Percentiles rank a stretch among this genome's conserved stretches.
Evolutionary conservation across 257 asterid genomes (phyloP).

Genomic region (Primulina huaijiensis): DNA sequence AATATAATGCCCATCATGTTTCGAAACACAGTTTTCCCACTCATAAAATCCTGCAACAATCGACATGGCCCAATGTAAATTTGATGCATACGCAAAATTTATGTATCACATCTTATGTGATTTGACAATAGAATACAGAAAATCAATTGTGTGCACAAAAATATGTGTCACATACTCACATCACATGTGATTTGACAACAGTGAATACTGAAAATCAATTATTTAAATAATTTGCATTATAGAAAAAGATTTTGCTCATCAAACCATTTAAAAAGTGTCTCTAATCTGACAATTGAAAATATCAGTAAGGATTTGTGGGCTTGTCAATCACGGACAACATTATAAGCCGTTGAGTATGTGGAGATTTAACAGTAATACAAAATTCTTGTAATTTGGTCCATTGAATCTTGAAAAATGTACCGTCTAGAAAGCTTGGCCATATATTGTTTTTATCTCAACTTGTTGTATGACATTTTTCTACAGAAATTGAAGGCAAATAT

Average conservation of each 20-base stretch:
- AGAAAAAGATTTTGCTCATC: background rate
- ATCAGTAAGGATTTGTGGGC: background rate
- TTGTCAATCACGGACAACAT: background rate
- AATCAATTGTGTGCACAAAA: background rate
- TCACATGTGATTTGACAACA: background rate
- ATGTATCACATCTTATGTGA: background rate
- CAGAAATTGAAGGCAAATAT: too few relatives aligned
- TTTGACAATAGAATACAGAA: too few relatives aligned
- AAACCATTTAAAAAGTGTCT: too few relatives aligned
- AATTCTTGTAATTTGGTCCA: background rate
- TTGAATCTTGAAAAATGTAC: background rate
- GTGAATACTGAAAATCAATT: too few relatives aligned
- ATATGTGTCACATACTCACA: too few relatives aligned
- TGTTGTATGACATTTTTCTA: background rate
- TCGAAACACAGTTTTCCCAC: constrained; percentile 82
- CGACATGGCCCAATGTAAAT: constrained; percentile 23
- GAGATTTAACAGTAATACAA: background rate
- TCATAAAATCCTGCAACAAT: constrained; percentile 83
- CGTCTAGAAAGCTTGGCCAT: background rate
- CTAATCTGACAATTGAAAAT: background rate
- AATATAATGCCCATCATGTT: constrained; percentile 74
- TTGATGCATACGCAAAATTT: background rate
- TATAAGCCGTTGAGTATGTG: background rate
- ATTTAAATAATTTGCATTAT: background rate
- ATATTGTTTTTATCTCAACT: background rate